Evolutionary conservation across 768 basidiomycete species (phyloP), one percentile per base, ranked within the genome.

Genomic region (Suillus discolor): DNA sequence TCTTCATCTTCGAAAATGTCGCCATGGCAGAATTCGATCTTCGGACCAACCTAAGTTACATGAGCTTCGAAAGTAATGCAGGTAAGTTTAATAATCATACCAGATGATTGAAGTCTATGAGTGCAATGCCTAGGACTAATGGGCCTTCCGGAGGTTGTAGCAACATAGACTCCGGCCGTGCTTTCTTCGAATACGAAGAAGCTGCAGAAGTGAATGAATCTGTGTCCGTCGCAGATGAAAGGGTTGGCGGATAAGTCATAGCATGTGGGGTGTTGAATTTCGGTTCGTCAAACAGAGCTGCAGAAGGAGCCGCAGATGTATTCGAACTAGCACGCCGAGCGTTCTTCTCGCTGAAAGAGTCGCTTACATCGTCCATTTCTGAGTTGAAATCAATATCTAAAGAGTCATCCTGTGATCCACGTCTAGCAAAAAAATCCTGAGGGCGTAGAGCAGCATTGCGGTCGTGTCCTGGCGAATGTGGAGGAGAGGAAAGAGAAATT

Each of bases 91-190:
- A 54, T 25, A 31, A 41, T 77, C 85, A 72, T 74, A 95, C 96
- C 73, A 96, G 78, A 79, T 97, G 96, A 75, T 97, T 96, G 75
- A 97, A 97, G 74, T 97, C 96, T 41, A 97, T 89, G n/a, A 97
- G 80, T 3, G 93, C 94, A 62, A 97, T 89, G 5, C 96, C 96
- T 6, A 96, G 81, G 18, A 97, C 83, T 25, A 96, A 79, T 8
- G 88, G 88, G 11, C 80, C 82, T 15, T 63, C 62, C 0, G 84
- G 82, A 18, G 88, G 82, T 38, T 85, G 83, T n/a, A 92, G 76
- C 11, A 95, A 72, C 74, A 92, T 79, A 5, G 91, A 92, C 72
- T 95, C 93, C 9, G 93, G 93, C 20, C 93, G 85, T 39, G 88
- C 84, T 75, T 94, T 95, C 66, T 77, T 82, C 41, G 81, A 82